Conservation (phyloP, 2,329 filamentous ascomycete species). For the Pestalotiopsis sp. region DNA sequence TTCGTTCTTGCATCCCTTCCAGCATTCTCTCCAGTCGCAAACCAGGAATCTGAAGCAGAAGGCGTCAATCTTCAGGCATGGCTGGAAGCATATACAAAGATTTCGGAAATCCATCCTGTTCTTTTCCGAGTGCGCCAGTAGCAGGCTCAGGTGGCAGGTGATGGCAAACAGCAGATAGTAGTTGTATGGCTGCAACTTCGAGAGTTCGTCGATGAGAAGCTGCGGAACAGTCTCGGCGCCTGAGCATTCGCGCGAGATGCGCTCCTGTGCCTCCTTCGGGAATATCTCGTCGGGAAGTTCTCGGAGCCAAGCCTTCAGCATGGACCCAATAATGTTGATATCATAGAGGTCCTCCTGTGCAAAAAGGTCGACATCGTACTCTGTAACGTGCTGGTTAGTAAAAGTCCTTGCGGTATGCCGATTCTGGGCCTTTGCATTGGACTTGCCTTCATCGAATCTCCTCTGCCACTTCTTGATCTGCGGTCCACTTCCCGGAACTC, state of each 20-base stretch:
- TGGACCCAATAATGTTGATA: constrained; percentile 93
- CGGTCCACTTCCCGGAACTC: constrained; percentile 85
- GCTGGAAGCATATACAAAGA: constrained; percentile 94
- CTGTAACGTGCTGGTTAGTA: constrained; percentile 38
- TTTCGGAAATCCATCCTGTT: constrained; percentile 99
- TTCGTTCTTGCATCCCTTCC: constrained; percentile 94
- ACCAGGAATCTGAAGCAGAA: constrained; percentile 96
- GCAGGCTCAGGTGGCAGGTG: constrained; percentile 89
- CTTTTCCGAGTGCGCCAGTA: constrained; percentile 88
- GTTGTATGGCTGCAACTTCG: constrained; percentile 92
- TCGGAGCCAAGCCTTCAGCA: constrained; percentile 95
- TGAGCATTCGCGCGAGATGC: constrained; percentile 76
- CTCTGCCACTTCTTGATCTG: constrained; percentile 94
- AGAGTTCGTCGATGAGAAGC: constrained; percentile 85
- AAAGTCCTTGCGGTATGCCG: background rate
- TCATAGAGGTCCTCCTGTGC: constrained; percentile 87
- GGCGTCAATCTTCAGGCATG: constrained; percentile 92
- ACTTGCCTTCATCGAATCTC: constrained; percentile 79
- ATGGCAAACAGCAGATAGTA: constrained; percentile 98
- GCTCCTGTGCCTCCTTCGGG: constrained; percentile 78
- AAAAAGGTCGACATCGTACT: constrained; percentile 87
- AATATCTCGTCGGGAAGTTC: constrained; percentile 94
- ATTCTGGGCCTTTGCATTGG: background rate
- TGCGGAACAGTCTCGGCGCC: constrained; percentile 81
- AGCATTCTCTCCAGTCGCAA: constrained; percentile 93